Percentiles rank a stretch among this genome's conserved stretches.
Evolutionary conservation across 1,284 basidiomycete species (phyloP).

Genomic region (Cryptococcus sp.): DNA sequence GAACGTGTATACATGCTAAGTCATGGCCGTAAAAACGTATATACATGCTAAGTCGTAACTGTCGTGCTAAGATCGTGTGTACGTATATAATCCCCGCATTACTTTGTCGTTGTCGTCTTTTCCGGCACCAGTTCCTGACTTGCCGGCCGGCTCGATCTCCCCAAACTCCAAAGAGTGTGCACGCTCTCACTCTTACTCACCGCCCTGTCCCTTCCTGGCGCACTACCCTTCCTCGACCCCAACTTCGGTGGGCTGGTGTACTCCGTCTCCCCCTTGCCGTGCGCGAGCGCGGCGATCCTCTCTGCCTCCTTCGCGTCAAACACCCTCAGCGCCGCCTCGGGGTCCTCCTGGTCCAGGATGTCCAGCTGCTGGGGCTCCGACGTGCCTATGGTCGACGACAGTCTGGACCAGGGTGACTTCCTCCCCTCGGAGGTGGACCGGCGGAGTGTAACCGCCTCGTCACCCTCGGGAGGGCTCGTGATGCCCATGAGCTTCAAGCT

Average conservation of each 20-base stretch:
- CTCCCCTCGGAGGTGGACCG: not conserved
- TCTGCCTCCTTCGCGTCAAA: conserved; percentile 36
- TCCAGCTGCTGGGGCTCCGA: not conserved
- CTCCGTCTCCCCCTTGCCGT: conserved; percentile 22
- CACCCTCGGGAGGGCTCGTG: conserved; percentile 3
- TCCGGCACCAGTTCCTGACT: conserved; percentile 19
- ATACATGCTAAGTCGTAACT: not conserved
- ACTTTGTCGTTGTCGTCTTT: not conserved
- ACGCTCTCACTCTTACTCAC: conserved; percentile 27
- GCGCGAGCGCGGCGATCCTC: conserved; percentile 24
- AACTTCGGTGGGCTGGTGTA: conserved; percentile 33
- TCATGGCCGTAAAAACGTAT: not conserved
- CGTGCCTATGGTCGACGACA: conserved; percentile 10
- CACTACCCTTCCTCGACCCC: conserved; percentile 7
- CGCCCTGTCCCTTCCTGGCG: conserved; percentile 5
- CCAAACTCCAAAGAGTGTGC: conserved; percentile 28
- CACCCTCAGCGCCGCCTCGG: conserved; percentile 26
- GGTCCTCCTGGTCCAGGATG: not conserved
- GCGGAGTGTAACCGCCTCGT: not conserved
- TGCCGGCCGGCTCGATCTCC: conserved; percentile 17
- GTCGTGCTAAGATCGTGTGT: not conserved
- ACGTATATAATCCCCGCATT: not conserved
- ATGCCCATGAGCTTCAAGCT: conserved; percentile 92
- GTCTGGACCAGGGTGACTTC: conserved; percentile 9
- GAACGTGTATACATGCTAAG: not conserved